phyloP scores from a whole-genome alignment of 805 yeast genomes.

The Candida anglica region DNA sequence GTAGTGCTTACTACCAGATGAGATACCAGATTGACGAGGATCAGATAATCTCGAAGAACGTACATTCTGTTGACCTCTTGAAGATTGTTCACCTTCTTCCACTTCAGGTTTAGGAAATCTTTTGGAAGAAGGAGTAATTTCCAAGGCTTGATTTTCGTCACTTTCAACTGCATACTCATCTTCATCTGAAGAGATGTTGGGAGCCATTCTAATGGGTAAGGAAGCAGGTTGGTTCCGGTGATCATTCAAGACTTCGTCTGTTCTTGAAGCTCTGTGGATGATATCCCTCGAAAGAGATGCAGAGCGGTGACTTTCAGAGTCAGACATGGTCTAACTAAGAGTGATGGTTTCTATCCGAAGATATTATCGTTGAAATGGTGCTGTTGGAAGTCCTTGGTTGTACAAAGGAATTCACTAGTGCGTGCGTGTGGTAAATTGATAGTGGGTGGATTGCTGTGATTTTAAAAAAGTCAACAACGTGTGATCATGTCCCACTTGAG shows the following conservation, averaged over 20 bases:
- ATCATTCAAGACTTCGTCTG: conserved; percentile 35
- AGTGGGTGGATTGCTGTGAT: too few species aligned
- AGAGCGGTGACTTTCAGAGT: conserved; percentile 32
- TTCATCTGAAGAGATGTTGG: conserved; percentile 11
- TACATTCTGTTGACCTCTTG: too few species aligned
- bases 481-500: too few species aligned
- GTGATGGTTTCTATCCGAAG: neutral
- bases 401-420: too few species aligned
- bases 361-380: too few species aligned
- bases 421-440: too few species aligned
- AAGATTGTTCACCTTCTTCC: neutral
- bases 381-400: too few species aligned
- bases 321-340: conserved; percentile 26
- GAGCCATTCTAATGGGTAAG: conserved; percentile 19
- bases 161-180: conserved; percentile 9
- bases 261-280: conserved; percentile 14
- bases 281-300: conserved; percentile 20
- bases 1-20: too few species aligned
- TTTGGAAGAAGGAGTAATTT: neutral
- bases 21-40: neutral
- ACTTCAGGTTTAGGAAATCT: neutral
- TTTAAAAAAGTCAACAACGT: too few species aligned
- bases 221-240: conserved; percentile 35
- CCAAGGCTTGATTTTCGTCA: neutral
- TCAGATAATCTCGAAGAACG: conserved; percentile 1